phyloP scores from a whole-genome alignment of 2,329 filamentous ascomycete genomes.

The Monosporascus sp. region DNA sequence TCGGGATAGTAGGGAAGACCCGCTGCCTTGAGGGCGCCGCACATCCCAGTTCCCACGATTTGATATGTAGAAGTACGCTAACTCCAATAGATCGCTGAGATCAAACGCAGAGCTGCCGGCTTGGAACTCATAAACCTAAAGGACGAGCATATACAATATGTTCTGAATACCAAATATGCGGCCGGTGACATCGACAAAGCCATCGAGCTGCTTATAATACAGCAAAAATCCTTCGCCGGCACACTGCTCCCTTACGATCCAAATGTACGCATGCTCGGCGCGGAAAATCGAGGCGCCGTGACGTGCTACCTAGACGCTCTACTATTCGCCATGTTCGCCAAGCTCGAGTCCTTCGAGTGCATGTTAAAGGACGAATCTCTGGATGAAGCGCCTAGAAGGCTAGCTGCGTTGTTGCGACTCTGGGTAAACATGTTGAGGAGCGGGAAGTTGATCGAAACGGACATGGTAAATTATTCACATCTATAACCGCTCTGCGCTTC shows the following conservation, averaged over 20 bases:
- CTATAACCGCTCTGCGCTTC: no score
- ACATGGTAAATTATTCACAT: slow-evolving; percentile 57
- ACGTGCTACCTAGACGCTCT: slow-evolving; percentile 94
- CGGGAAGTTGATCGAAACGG: slow-evolving; percentile 77
- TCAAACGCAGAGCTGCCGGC: slow-evolving; percentile 28
- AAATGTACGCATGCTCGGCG: slow-evolving; percentile 68
- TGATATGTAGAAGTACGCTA: slow-evolving; percentile 6
- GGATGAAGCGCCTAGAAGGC: slow-evolving; percentile 63
- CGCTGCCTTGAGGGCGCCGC: no score
- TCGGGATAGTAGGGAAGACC: no score
- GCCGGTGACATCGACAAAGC: slow-evolving; percentile 68
- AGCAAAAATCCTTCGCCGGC: slow-evolving; percentile 77
- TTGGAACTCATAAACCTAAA: slow-evolving; percentile 41
- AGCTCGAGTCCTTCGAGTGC: slow-evolving; percentile 84
- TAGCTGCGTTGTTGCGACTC: slow-evolving; percentile 73
- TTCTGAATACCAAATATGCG: slow-evolving; percentile 57
- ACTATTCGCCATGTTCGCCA: slow-evolving; percentile 92
- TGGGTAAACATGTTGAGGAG: slow-evolving; percentile 92
- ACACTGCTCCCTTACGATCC: slow-evolving; percentile 72
- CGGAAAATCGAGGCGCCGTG: slow-evolving; percentile 77
- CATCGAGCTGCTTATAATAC: slow-evolving; percentile 68
- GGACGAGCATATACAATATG: slow-evolving; percentile 53
- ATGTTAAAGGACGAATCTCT: slow-evolving; percentile 79
- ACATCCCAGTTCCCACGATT: slow-evolving; percentile 2
- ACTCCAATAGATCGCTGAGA: slow-evolving; percentile 27